A percentile compares a stretch with the other conserved stretches of the same genome.
Conservation (phyloP, 176 grass and related monocot genomes). For the Lolium rigidum region DNA sequence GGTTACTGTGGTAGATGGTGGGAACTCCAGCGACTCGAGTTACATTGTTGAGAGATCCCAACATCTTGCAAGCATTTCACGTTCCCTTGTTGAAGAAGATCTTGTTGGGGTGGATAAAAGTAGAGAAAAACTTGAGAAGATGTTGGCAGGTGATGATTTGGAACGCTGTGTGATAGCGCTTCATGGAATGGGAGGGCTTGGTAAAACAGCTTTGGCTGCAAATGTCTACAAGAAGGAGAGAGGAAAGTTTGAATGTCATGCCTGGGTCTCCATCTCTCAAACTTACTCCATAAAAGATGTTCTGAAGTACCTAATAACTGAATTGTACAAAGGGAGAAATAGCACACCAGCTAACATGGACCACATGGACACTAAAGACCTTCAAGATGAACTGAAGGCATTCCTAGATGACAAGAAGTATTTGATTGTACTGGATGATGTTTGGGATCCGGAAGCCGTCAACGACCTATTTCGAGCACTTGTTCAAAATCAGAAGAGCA, state of each 20-base stretch:
- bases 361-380: too few relatives aligned
- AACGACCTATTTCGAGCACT: too few relatives aligned
- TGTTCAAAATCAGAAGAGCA: too few relatives aligned
- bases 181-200: slow-evolving; percentile 23
- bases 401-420: not conserved
- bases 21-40: not conserved
- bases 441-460: not conserved
- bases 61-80: not conserved
- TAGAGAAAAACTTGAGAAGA: not conserved
- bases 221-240: not conserved
- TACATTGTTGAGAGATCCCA: not conserved
- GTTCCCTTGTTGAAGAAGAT: slow-evolving; percentile 3
- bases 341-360: too few relatives aligned
- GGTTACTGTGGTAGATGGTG: too few relatives aligned
- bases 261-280: not conserved
- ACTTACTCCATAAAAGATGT: not conserved
- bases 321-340: too few relatives aligned
- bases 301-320: too few relatives aligned
- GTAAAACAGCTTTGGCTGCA: not conserved
- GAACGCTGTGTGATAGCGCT: not conserved
- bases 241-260: slow-evolving; percentile 10
- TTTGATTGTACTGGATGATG: not conserved
- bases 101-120: too few relatives aligned
- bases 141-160: not conserved
- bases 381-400: too few relatives aligned